Conservation (phyloP, 768 basidiomycete species). For the Trichaptum fuscoviolaceum region DNA sequence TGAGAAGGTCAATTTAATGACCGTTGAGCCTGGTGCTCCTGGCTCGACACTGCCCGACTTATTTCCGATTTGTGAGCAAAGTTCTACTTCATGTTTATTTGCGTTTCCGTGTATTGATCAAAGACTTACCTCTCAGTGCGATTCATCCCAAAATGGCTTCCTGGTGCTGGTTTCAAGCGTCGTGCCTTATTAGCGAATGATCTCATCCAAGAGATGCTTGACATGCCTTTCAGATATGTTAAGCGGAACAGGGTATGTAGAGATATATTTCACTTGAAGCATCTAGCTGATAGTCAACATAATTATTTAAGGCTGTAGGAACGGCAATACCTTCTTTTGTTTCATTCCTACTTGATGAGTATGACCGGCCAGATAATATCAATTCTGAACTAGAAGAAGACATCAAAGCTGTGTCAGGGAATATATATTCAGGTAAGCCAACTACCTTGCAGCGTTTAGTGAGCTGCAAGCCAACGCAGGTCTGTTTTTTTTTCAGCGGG, state of each 20-base stretch:
- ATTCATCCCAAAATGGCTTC: conserved; percentile 16
- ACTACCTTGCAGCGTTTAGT: neutral
- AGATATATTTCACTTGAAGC: neutral
- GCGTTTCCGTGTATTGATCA: neutral
- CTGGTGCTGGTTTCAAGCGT: conserved; percentile 14
- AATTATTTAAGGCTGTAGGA: conserved; percentile 5
- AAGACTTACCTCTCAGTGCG: conserved; percentile 11
- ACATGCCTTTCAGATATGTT: conserved; percentile 16
- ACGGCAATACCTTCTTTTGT: conserved; percentile 8
- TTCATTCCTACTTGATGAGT: conserved; percentile 3
- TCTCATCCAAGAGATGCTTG: conserved; percentile 15
- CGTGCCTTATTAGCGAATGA: conserved; percentile 10
- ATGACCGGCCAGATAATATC: neutral
- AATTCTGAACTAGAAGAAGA: conserved; percentile 9
- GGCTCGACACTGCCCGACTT: conserved; percentile 21
- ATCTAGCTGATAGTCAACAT: no score
- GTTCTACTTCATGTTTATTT: no score
- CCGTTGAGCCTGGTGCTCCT: conserved; percentile 12
- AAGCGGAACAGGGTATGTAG: conserved; percentile 12
- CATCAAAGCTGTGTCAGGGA: conserved; percentile 14
- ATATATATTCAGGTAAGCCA: conserved; percentile 13
- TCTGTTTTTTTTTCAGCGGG: conserved; percentile 1
- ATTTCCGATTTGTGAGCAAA: conserved; percentile 17
- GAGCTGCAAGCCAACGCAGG: neutral
- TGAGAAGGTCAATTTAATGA: conserved; percentile 18